A percentile compares a stretch with the other conserved stretches of the same genome.
phyloP scores from a whole-genome alignment of 805 yeast species.

The Pichia paraexigua region DNA sequence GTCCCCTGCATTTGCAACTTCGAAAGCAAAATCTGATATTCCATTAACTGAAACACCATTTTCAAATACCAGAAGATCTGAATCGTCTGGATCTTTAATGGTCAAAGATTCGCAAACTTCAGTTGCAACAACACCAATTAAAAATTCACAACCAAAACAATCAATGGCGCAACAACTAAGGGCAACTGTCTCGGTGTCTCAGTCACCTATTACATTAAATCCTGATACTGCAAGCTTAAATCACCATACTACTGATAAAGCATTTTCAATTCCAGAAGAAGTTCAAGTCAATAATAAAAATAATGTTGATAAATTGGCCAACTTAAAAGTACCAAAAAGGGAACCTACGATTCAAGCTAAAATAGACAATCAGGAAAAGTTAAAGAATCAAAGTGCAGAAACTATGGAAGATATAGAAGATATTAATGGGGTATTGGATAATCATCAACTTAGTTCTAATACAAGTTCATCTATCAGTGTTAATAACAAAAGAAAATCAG shows the following conservation, averaged over 20 bases:
- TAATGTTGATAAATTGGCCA: background rate
- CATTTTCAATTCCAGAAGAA: slow-evolving; percentile 5
- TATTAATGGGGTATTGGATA: background rate
- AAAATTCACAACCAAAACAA: background rate
- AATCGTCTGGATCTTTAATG: slow-evolving; percentile 5
- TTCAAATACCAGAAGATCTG: background rate
- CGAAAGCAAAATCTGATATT: background rate
- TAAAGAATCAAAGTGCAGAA: background rate
- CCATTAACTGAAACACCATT: background rate
- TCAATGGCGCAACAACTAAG: slow-evolving; percentile 42
- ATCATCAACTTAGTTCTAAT: background rate
- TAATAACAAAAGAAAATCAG: slow-evolving; percentile 34
- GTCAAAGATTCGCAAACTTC: background rate
- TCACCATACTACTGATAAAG: background rate
- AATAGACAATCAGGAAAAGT: slow-evolving; percentile 5
- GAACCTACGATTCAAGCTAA: slow-evolving; percentile 16
- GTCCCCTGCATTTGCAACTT: background rate
- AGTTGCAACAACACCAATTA: background rate
- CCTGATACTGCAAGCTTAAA: background rate
- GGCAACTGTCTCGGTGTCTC: slow-evolving; percentile 24
- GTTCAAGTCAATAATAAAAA: background rate
- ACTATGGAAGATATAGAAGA: background rate
- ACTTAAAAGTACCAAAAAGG: slow-evolving; percentile 27
- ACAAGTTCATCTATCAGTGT: background rate
- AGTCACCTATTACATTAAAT: background rate